Percentiles rank a stretch among this genome's conserved stretches.
phyloP scores from a whole-genome alignment of 306 rosid species.

The Lathyrus oleraceus region DNA sequence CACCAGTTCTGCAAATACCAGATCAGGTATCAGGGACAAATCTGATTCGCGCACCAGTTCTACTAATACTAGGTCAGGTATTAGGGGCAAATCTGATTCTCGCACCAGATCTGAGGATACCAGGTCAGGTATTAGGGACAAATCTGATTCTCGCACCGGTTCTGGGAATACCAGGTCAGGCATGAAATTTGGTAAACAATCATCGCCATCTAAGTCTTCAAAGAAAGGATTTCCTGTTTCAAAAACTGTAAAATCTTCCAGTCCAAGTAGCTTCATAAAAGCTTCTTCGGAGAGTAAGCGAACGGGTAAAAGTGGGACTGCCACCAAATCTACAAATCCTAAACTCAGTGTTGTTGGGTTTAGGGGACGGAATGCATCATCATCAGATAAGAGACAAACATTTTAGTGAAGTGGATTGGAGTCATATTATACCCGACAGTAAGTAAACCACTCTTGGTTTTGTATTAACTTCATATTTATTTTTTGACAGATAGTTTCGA shows the following conservation, averaged over 20 bases:
- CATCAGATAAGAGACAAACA: slow-evolving; percentile 54
- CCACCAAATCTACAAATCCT: slow-evolving; percentile 51
- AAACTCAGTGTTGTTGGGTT: slow-evolving; percentile 85
- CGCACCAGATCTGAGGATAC: not conserved
- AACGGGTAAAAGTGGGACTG: slow-evolving; percentile 42
- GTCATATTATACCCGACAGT: slow-evolving; percentile 3
- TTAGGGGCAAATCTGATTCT: not conserved
- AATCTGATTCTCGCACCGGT: slow-evolving; percentile 34
- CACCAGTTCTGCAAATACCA: not conserved
- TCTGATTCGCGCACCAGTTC: not conserved
- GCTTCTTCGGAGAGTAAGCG: slow-evolving; percentile 50
- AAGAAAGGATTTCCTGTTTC: slow-evolving; percentile 44
- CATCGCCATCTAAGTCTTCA: slow-evolving; percentile 35
- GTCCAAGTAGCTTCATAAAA: slow-evolving; percentile 45
- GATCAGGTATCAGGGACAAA: not conserved
- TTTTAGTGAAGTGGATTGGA: slow-evolving; percentile 38
- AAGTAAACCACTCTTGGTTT: slow-evolving; percentile 25
- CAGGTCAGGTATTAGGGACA: slow-evolving; percentile 22
- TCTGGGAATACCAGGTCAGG: slow-evolving; percentile 33
- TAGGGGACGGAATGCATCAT: slow-evolving; percentile 69
- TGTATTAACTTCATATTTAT: slow-evolving; percentile 16
- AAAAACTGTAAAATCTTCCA: slow-evolving; percentile 42
- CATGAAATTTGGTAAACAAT: slow-evolving; percentile 43
- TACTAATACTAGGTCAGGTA: not conserved
- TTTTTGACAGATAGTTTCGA: not conserved